Evolutionary conservation across 176 grass and related monocot genomes (phyloP).

Genomic region (Hyparrhenia diplandra): DNA sequence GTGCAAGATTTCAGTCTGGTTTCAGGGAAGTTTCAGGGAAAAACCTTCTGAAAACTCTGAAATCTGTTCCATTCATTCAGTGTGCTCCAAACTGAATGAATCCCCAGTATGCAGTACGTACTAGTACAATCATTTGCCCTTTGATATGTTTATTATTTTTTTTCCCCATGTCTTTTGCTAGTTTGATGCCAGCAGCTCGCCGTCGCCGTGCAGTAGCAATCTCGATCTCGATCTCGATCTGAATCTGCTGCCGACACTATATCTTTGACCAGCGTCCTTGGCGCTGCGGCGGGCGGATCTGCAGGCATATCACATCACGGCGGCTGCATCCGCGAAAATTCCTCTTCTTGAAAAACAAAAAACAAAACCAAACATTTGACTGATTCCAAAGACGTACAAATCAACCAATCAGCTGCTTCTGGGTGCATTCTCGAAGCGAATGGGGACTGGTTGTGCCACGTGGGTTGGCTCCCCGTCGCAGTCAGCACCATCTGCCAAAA

Average conservation of each 20-base stretch:
- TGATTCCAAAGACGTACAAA: neutral
- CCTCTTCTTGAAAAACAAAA: neutral
- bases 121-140: neutral
- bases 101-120: no score
- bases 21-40: neutral
- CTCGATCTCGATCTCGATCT: no score
- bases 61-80: neutral
- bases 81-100: neutral
- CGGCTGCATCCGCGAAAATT: neutral
- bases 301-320: neutral
- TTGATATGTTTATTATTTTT: neutral
- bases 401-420: neutral
- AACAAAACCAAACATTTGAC: neutral
- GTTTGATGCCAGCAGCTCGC: neutral
- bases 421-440: neutral
- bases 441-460: neutral
- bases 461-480: neutral
- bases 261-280: neutral
- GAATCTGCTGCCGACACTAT: neutral
- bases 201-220: neutral
- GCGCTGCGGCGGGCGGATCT: neutral
- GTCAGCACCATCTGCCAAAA: neutral
- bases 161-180: neutral
- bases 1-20: neutral
- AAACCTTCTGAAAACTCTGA: neutral